Base-by-base conservation (phyloP, 164 flowering plant genomes). In the Buxus sempervirens region DNA sequence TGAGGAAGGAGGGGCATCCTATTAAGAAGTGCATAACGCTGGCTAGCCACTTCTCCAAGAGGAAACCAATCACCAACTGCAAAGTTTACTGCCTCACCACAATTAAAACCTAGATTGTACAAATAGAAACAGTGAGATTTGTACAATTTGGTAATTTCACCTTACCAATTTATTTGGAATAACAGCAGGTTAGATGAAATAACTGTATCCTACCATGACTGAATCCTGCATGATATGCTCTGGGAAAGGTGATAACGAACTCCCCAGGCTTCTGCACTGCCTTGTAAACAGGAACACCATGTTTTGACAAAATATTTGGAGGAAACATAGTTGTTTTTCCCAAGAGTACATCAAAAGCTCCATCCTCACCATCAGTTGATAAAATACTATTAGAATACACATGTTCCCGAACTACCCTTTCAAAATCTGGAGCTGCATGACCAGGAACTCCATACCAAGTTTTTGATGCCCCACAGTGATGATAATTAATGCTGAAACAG, bases 371-470 rank as follows among this genome's bases (percentile, higher is more conserved):
- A 54, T 83, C 87, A 73, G 82, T 69, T 51, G 96, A 84, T 58
- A 88, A 74, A 66, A 93, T 90, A 69, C 88, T 92, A 70, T 54
- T 76, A 23, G 77, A 80, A 61, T 93, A 96, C 21, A 96, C 98
- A 81, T 84, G 83, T 67, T 87, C 90, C 72, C 78, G 75, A n/a
- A 87, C 98, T n/a, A 84, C 96, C 74, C 82, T 91, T 71, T 96
- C 99, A 84, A 93, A 96, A 25, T 81, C 82, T 58, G 84, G 61
- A 67, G 99, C 99, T 10, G 96, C 92, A 68, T 83, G 83, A 72
- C 97, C 97, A 21, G 99, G 99, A 76, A 96, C 75, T 16, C 98
- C 99, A 81, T 96, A 96, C 99, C 99, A 96, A 41, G 97, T 96
- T 81, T 96, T 96, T 70, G 93, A 82, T 67, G 99, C 99, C 51